A percentile compares a stretch with the other conserved stretches of the same genome.
phyloP scores from a whole-genome alignment of 306 rosid species.

The Malus orientalis region DNA sequence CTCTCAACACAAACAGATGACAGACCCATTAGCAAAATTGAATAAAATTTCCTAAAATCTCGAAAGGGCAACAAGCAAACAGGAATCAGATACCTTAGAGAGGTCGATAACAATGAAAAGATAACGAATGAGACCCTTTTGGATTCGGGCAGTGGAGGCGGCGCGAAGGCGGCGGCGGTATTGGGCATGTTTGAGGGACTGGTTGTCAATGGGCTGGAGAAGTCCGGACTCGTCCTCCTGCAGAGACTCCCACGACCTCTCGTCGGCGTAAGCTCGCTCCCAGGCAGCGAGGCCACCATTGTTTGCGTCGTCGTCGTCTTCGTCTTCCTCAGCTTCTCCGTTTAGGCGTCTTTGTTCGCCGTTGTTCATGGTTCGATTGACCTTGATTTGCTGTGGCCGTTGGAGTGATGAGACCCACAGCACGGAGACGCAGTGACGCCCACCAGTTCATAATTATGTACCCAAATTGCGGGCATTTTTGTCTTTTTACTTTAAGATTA shows the following conservation, averaged over 20 bases:
- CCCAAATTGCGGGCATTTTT: neutral
- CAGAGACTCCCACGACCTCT: slow-evolving; percentile 90
- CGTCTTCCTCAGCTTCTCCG: slow-evolving; percentile 64
- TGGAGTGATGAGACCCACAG: neutral
- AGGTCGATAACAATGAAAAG: slow-evolving; percentile 65
- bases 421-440: neutral
- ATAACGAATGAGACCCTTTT: slow-evolving; percentile 92
- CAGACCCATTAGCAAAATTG: neutral
- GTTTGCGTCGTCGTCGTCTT: slow-evolving; percentile 67
- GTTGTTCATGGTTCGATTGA: slow-evolving; percentile 51
- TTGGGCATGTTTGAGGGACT: slow-evolving; percentile 68
- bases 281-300: slow-evolving; percentile 70
- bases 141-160: slow-evolving; percentile 66
- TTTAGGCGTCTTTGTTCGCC: slow-evolving; percentile 42
- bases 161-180: slow-evolving; percentile 82
- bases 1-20: neutral
- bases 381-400: neutral
- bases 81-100: slow-evolving; percentile 55
- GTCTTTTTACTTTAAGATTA: neutral
- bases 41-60: neutral
- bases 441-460: neutral
- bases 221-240: slow-evolving; percentile 97
- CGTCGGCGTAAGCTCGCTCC: slow-evolving; percentile 90
- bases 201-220: slow-evolving; percentile 81
- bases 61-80: neutral